Percentiles rank a stretch among this genome's conserved stretches.
Evolutionary conservation across 2,329 filamentous ascomycete species (phyloP).

Genomic region (Ascochyta pisi): DNA sequence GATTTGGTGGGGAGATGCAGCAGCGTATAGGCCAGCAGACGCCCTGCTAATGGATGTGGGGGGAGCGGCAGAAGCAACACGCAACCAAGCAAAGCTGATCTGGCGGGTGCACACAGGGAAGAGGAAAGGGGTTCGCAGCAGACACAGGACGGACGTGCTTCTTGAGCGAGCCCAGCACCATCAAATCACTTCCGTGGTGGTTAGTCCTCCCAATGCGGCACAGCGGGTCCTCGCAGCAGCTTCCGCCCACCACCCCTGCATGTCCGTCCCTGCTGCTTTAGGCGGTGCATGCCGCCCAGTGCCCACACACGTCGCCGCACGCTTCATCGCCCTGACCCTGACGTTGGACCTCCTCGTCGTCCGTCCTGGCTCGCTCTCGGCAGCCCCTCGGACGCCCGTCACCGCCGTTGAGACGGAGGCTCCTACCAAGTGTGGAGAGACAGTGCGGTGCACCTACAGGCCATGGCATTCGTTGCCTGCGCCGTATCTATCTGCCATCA

Average conservation of each 20-base stretch:
- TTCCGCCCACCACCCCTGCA: constrained; percentile 13
- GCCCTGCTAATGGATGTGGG: constrained; percentile 8
- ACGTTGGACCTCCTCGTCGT: not conserved
- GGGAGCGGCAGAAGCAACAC: constrained; percentile 8
- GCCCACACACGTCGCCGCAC: constrained; percentile 5
- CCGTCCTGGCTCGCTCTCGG: not conserved
- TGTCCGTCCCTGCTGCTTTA: not conserved
- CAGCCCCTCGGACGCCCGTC: not conserved
- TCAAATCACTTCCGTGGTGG: constrained; percentile 8
- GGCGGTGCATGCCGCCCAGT: not conserved
- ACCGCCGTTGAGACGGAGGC: not conserved
- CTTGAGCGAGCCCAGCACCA: not conserved
- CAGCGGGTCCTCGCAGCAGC: constrained; percentile 3
- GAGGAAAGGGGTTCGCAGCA: constrained; percentile 12
- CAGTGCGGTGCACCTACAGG: not conserved
- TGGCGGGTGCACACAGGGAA: not conserved
- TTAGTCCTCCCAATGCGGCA: constrained; percentile 7
- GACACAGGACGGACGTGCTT: not conserved
- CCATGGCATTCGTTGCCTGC: not conserved
- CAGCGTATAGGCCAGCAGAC: constrained; percentile 7
- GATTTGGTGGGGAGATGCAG: constrained; percentile 8
- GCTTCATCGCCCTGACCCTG: not conserved
- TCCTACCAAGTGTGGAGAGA: not conserved
- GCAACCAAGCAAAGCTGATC: not conserved
- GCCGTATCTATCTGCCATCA: not conserved